Evolutionary conservation across 306 rosid genomes (phyloP), one percentile per base, ranked within the genome.

Genomic region (Begonia fuchsioides): DNA sequence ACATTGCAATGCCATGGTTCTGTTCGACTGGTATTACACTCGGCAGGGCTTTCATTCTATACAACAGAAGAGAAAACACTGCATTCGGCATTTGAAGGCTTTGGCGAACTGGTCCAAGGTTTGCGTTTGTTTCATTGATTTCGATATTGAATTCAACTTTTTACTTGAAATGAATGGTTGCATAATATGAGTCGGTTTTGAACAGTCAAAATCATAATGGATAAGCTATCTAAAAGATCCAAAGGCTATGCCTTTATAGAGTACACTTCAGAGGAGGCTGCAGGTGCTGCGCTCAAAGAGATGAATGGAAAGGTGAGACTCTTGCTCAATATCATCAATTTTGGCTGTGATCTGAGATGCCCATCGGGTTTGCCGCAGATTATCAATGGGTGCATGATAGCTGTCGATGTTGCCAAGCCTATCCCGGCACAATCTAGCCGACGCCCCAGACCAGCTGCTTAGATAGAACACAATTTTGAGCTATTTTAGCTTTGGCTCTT

Each of bases 361-460:
- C 32, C 10, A 13, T 18, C 43, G 60, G 15, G 26, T 9, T 46
- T 47, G 47, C 47, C 63, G 66, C 76, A 87, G 94, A 83, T 87
- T 65, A 83, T 87, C 41, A 87, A 87, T 66, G 96, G 94, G 12
- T 80, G 94, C 93, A 83, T 87, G 94, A 83, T 83, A 55, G 87
- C 80, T 53, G 96, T 83, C 35, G 96, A 87, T 72, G 83, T 68
- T 59, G 96, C 95, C 51, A 88, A 74, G 68, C 58, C 66, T 49
- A 73, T 35, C 61, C 75, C 83, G 17, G 69, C 79, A 43, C 77
- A 75, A 64, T 60, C 65, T 52, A 56, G 62, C 62, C 50, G 72
- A 38, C 63, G 26, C 11, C 32, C 32, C n/a, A 62, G 72, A 67
- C 39, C 67, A 46, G 45, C 8, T 5, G 35, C 0, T 26, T 26